Evolutionary conservation across 306 rosid species (phyloP).

Genomic region (Vicia sativa): DNA sequence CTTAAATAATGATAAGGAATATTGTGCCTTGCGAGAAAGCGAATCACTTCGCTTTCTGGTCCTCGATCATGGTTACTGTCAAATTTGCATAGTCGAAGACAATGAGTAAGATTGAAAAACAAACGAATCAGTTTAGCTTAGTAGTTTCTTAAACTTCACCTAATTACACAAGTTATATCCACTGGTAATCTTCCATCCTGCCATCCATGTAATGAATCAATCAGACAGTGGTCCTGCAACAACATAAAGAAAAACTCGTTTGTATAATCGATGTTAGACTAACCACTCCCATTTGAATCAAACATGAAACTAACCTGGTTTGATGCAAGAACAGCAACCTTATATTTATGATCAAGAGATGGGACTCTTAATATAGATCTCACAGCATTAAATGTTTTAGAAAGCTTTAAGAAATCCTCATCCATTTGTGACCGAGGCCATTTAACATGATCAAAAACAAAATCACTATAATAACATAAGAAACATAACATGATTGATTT

Average conservation of each 20-base stretch:
- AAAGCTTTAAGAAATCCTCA: constrained; percentile 72
- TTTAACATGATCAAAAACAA: constrained; percentile 79
- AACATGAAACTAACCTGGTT: constrained; percentile 46
- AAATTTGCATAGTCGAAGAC: constrained; percentile 2
- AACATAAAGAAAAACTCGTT: constrained; percentile 21
- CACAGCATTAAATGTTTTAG: constrained; percentile 58
- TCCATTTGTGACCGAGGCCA: constrained; percentile 89
- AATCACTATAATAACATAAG: constrained; percentile 62
- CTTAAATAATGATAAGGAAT: constrained; percentile 76
- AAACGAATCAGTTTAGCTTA: background rate
- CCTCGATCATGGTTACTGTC: constrained; percentile 84
- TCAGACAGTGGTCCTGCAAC: constrained; percentile 88
- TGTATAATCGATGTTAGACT: no score
- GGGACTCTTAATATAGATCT: constrained; percentile 83
- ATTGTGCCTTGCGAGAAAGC: constrained; percentile 76
- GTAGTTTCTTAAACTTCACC: constrained; percentile 52
- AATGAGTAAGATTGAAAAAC: constrained; percentile 12
- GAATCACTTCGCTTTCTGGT: constrained; percentile 84
- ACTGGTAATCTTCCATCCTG: constrained; percentile 92
- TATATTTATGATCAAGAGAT: constrained; percentile 72
- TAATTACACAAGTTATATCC: constrained; percentile 80
- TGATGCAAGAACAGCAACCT: constrained; percentile 77
- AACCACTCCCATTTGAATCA: no score
- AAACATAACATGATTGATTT: background rate
- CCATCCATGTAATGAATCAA: constrained; percentile 88